Evolutionary conservation across 208 protist species (phyloP), one percentile per base, ranked within the genome.

Genomic region (Leishmania tropica): DNA sequence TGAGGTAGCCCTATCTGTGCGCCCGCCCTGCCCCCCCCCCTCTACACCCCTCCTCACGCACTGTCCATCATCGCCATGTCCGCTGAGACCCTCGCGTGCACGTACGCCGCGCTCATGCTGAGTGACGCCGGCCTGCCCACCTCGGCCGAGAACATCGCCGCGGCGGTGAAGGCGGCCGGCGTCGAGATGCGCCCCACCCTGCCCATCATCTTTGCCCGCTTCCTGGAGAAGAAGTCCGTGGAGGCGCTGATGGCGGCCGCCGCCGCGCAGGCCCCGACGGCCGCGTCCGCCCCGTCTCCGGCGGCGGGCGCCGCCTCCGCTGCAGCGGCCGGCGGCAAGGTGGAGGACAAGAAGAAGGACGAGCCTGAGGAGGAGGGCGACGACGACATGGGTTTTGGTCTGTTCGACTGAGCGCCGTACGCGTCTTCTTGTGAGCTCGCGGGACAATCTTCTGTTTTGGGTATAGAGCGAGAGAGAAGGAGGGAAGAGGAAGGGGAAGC

Each of bases 371-470:
- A 54, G 51, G 51, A 54, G 51, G 94, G 91, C 76, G 95, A 98
- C 75, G 96, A 97, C 83, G 93, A 94, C 54, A 97, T 97, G 93
- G 95, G 92, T 80, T 97, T 98, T 80, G 95, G 93, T 90, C 95
- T 98, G 79, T 98, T 98, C 85, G 96, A 98, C 88, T 98, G 96
- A 73, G 68, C 15, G 37, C 28, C 10, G 8, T 48, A 8, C 17
- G 11, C 68, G 1, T 48, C 68, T 19, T 35, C 19, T n/a, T 48
- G 21, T 28, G 45, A 21, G 3, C 3, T 67, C 24, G 60, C 11
- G 4, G 60, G 60, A 5, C 7, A 15, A 24, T 8, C 19, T 2
- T 45, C 15, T 31, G 64, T 24, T 8, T n/a, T 4, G 64, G 4
- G 31, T 24, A 42, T 70, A 35, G 2, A 45, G 21, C 31, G n/a